A percentile compares a stretch with the other conserved stretches of the same genome.
Conservation (phyloP, 192 early-diverging fungal genomes). For the Coemansia umbellata region DNA sequence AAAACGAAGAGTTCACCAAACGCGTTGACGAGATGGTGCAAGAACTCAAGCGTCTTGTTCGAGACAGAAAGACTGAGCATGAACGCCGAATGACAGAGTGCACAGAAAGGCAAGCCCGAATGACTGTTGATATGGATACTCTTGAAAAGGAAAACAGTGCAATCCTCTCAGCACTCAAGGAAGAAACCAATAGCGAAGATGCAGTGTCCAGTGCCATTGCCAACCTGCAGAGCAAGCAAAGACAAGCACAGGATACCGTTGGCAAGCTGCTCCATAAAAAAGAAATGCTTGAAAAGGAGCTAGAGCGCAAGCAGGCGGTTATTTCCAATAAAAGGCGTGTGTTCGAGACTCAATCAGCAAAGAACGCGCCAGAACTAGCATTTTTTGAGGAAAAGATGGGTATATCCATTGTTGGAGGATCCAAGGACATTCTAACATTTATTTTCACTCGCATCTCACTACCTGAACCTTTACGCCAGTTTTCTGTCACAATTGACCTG, state of each 20-base stretch:
- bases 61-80: conserved; percentile 26
- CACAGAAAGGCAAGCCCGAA: conserved; percentile 26
- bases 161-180: conserved; percentile 48
- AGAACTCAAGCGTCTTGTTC: conserved; percentile 42
- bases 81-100: conserved; percentile 19
- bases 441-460: conserved; percentile 64
- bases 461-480: conserved; percentile 52
- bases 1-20: conserved; percentile 38
- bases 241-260: conserved; percentile 30
- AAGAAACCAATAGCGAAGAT: conserved; percentile 50
- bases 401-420: conserved; percentile 43
- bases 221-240: conserved; percentile 38
- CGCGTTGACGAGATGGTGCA: conserved; percentile 47
- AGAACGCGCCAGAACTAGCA: conserved; percentile 57
- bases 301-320: conserved; percentile 52
- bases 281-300: conserved; percentile 41
- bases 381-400: conserved; percentile 54
- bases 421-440: conserved; percentile 58
- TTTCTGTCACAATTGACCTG: conserved; percentile 57
- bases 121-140: conserved; percentile 32
- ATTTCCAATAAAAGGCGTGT: conserved; percentile 50
- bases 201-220: conserved; percentile 43
- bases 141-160: conserved; percentile 36
- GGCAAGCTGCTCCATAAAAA: conserved; percentile 38
- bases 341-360: conserved; percentile 47